A percentile compares a stretch with the other conserved stretches of the same genome.
These are phyloP conservation scores for Cutaneotrichosporon dermatis DNA, from an alignment of 1,284 basidiomycete genomes.

Conservation along the genomic window DNA sequence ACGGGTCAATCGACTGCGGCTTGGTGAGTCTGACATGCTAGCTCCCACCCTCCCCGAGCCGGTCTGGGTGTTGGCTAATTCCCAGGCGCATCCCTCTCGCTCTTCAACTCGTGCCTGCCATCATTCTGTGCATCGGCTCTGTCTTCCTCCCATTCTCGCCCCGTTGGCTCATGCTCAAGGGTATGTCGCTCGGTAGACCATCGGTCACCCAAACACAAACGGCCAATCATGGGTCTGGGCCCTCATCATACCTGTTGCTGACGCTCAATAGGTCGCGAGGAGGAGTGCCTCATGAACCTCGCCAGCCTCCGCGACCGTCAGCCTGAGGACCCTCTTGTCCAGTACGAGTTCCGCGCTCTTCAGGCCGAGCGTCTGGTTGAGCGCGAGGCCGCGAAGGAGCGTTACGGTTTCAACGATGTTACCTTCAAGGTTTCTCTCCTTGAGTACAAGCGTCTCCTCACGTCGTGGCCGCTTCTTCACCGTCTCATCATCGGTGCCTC, in stretches of 20 bases:
- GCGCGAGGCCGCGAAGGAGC: constrained; percentile 54
- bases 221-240: too few species aligned
- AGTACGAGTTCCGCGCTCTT: constrained; percentile 77
- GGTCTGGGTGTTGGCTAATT: background rate
- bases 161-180: constrained; percentile 58
- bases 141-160: constrained; percentile 52
- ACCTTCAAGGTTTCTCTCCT: constrained; percentile 32
- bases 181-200: constrained; percentile 28
- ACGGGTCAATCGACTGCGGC: constrained; percentile 53
- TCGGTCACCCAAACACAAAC: too few species aligned
- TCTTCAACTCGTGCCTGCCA: constrained; percentile 61
- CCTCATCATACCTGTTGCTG: background rate
- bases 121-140: constrained; percentile 33
- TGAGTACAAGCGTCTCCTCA: constrained; percentile 46
- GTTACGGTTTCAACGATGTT: constrained; percentile 42
- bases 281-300: constrained; percentile 65
- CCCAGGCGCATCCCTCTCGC: constrained; percentile 60
- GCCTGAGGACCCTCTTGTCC: constrained; percentile 61
- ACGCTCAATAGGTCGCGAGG: constrained; percentile 55
- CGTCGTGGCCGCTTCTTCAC: constrained; percentile 39
- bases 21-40: constrained; percentile 43
- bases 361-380: constrained; percentile 72
- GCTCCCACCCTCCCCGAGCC: too few species aligned
- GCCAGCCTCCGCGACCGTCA: constrained; percentile 59
- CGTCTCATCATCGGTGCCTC: constrained; percentile 44